Evolutionary conservation across 2,329 filamentous ascomycete genomes (phyloP).

Genomic region (Diaporthe humulicola): DNA sequence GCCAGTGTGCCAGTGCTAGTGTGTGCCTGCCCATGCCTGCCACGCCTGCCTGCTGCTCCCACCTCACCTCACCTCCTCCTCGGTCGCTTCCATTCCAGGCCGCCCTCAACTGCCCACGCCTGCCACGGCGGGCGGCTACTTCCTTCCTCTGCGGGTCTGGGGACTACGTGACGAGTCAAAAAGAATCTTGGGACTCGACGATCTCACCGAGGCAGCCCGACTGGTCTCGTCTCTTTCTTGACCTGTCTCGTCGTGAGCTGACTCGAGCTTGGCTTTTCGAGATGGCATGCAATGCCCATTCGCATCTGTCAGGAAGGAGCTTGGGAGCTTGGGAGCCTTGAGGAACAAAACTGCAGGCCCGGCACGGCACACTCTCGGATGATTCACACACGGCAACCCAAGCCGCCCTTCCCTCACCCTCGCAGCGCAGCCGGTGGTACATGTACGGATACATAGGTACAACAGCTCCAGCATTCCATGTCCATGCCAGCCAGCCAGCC

Average conservation of each 20-base stretch:
- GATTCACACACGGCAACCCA: background rate
- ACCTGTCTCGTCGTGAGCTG: background rate
- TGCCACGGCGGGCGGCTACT: too few species aligned
- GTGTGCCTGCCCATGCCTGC: background rate
- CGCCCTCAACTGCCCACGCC: conserved; percentile 1
- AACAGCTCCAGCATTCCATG: background rate
- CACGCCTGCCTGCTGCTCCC: background rate
- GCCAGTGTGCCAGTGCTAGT: background rate
- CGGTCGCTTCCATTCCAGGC: background rate
- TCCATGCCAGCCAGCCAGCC: background rate
- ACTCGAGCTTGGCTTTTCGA: background rate
- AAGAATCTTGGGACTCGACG: background rate
- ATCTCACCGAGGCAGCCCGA: background rate
- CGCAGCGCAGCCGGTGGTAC: background rate
- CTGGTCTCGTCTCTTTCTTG: background rate
- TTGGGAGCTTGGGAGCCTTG: too few species aligned
- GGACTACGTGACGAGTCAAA: conserved; percentile 24
- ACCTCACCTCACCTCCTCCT: background rate
- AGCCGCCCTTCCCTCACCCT: background rate
- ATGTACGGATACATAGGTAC: background rate
- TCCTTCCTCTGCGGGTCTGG: conserved; percentile 20
- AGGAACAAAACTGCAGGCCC: background rate
- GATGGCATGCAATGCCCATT: background rate
- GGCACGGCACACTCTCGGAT: background rate
- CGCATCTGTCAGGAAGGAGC: background rate